Conservation (phyloP, 164 flowering plant genomes). For the Cinnamomum micranthum region DNA sequence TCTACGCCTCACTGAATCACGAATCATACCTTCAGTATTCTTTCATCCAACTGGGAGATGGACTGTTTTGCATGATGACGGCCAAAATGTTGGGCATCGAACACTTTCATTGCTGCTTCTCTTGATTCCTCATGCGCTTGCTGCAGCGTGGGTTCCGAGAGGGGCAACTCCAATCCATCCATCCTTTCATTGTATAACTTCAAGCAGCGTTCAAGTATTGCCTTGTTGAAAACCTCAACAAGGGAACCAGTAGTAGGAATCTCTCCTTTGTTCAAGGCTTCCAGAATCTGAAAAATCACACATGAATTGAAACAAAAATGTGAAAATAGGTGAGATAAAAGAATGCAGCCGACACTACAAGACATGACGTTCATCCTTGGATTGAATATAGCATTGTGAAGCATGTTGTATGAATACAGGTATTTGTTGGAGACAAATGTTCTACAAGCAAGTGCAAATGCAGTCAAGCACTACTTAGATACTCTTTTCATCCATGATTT, state of each 20-base stretch:
- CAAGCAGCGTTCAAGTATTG: conserved; percentile 81
- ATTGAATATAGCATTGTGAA: no score
- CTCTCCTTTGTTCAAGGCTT: conserved; percentile 98
- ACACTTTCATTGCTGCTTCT: conserved; percentile 51
- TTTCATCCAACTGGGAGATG: conserved; percentile 59
- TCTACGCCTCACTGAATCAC: background rate
- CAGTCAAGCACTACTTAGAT: no score
- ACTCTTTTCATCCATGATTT: no score
- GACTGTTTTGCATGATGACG: conserved; percentile 89
- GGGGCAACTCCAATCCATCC: conserved; percentile 54
- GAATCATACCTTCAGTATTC: conserved; percentile 54
- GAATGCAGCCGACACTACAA: no score
- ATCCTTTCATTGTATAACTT: conserved; percentile 73
- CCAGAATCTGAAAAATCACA: conserved; percentile 65
- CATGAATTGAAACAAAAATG: background rate
- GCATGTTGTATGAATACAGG: no score
- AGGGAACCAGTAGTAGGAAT: conserved; percentile 98
- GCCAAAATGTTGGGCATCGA: conserved; percentile 93
- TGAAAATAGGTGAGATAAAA: no score
- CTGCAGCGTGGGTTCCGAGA: conserved; percentile 50
- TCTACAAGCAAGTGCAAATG: no score
- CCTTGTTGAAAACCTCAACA: conserved; percentile 95
- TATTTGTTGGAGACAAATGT: no score
- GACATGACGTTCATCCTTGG: no score
- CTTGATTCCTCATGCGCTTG: conserved; percentile 49